Percentiles rank a stretch among this genome's conserved stretches.
Evolutionary conservation across 2,329 filamentous ascomycete species (phyloP).

Genomic region (Trichoderma atrobrunneum): DNA sequence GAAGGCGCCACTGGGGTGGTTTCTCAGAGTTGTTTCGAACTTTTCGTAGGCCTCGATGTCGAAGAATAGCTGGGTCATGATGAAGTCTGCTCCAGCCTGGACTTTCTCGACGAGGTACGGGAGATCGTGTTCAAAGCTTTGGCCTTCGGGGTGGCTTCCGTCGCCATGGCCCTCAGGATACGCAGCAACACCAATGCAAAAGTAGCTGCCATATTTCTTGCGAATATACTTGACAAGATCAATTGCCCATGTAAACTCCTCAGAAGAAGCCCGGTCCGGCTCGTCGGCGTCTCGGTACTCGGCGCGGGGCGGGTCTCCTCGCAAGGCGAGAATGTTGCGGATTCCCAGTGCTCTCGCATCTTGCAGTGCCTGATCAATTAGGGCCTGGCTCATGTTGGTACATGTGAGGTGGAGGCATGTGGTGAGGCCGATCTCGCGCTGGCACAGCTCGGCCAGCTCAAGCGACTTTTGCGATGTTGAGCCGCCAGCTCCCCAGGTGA

Average conservation of each 20-base stretch:
- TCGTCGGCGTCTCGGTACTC: slow-evolving; percentile 68
- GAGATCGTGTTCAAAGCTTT: slow-evolving; percentile 74
- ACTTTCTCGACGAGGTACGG: slow-evolving; percentile 89
- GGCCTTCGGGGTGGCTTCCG: slow-evolving; percentile 72
- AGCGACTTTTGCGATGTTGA: slow-evolving; percentile 88
- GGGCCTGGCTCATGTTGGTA: slow-evolving; percentile 87
- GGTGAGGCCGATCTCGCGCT: slow-evolving; percentile 85
- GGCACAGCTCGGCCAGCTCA: slow-evolving; percentile 91
- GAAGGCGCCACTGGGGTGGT: slow-evolving; percentile 81
- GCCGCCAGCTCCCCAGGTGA: slow-evolving; percentile 96
- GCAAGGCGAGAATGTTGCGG: slow-evolving; percentile 86
- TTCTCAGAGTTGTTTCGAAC: slow-evolving; percentile 74
- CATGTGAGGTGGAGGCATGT: slow-evolving; percentile 96
- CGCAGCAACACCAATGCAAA: slow-evolving; percentile 89
- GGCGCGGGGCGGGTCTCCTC: slow-evolving; percentile 85
- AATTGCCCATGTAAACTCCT: slow-evolving; percentile 82
- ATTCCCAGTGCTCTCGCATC: slow-evolving; percentile 89
- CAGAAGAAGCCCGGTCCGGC: slow-evolving; percentile 60
- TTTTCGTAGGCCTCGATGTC: slow-evolving; percentile 77
- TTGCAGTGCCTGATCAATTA: slow-evolving; percentile 86
- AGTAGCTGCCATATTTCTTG: slow-evolving; percentile 84
- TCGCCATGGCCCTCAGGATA: slow-evolving; percentile 96
- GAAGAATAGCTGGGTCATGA: slow-evolving; percentile 98
- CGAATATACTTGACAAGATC: slow-evolving; percentile 90
- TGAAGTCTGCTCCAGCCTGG: slow-evolving; percentile 88